Conservation (phyloP, 768 basidiomycete genomes). For the Rhodotorula toruloides region DNA sequence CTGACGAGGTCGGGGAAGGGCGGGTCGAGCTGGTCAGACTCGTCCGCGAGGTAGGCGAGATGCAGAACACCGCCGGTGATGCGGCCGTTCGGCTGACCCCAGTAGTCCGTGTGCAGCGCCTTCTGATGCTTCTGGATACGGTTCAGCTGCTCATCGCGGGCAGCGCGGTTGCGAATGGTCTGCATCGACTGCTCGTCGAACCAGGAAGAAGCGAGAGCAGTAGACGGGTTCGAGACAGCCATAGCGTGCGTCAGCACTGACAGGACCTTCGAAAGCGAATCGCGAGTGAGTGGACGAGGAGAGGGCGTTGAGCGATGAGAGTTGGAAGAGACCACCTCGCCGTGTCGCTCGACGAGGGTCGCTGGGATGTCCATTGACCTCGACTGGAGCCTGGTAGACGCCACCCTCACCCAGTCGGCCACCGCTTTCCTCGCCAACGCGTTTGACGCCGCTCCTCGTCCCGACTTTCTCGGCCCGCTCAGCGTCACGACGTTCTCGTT, state of each 20-base stretch:
- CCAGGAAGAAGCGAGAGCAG: background rate
- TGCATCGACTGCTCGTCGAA: background rate
- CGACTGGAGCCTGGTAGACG: conserved; percentile 80
- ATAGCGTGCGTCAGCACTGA: background rate
- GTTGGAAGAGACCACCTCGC: background rate
- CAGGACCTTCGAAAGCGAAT: background rate
- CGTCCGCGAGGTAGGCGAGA: background rate
- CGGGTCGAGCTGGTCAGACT: background rate
- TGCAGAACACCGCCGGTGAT: background rate
- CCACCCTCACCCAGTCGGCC: conserved; percentile 62
- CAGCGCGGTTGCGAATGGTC: too few relatives aligned
- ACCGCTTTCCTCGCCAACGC: conserved; percentile 73
- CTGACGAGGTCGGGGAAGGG: too few relatives aligned
- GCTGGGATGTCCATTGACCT: conserved; percentile 79
- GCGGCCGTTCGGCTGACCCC: too few relatives aligned
- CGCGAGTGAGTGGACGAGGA: background rate
- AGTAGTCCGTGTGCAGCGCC: too few relatives aligned
- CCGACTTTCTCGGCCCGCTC: conserved; percentile 91
- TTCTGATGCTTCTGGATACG: too few relatives aligned
- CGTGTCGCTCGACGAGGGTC: background rate
- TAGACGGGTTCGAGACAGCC: too few relatives aligned
- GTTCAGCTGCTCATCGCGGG: too few relatives aligned
- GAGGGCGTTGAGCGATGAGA: background rate
- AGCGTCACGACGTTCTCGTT: conserved; percentile 80
- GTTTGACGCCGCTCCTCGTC: conserved; percentile 64